A percentile compares a stretch with the other conserved stretches of the same genome.
These are phyloP conservation scores for Carex kokanica DNA, from an alignment of 176 grass and related monocot species.

Conservation along the genomic window DNA sequence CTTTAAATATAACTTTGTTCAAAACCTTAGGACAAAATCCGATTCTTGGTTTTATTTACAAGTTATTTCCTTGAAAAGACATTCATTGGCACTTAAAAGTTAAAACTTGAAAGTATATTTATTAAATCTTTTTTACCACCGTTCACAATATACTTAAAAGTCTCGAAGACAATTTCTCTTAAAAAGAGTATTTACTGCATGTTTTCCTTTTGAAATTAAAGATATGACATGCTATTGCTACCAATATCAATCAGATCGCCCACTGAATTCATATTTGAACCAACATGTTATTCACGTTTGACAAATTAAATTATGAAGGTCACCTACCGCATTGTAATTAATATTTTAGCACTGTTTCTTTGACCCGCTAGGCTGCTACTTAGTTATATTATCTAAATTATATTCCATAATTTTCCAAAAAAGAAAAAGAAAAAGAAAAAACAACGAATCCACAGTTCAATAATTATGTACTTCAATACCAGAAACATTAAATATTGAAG, in stretches of 20 bases:
- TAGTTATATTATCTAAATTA: neutral
- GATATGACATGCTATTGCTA: neutral
- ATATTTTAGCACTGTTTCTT: conserved; percentile 13
- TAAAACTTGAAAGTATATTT: neutral
- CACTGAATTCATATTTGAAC: conserved; percentile 3
- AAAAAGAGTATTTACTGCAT: neutral
- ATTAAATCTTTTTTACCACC: too few relatives aligned
- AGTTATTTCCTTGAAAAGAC: neutral
- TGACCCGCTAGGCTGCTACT: neutral
- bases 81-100: neutral
- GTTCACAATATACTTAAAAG: neutral
- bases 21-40: too few relatives aligned
- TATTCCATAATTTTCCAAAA: neutral
- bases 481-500: neutral
- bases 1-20: too few relatives aligned
- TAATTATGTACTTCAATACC: neutral
- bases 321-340: neutral
- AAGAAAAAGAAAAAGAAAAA: neutral
- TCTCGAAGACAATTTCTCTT: neutral
- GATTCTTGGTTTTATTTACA: neutral
- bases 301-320: neutral
- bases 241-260: neutral
- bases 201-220: neutral
- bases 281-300: neutral
- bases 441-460: neutral